Percentiles rank a stretch among this genome's conserved stretches.
Evolutionary conservation across 2,329 filamentous ascomycete species (phyloP).

Genomic region (Tolypocladium ophioglossoides): DNA sequence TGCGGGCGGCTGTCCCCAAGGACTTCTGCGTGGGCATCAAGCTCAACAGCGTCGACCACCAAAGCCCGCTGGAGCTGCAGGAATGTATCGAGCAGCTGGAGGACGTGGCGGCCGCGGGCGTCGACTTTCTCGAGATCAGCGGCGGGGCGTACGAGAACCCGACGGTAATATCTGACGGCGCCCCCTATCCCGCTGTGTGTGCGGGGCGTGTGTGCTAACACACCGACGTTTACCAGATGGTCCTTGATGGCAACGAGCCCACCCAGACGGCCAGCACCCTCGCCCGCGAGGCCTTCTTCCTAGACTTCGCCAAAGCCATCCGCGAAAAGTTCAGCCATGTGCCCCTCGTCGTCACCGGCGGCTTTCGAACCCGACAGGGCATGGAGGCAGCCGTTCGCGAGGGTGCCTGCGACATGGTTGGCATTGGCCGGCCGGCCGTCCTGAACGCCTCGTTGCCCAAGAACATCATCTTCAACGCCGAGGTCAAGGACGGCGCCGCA

Average conservation of each 20-base stretch:
- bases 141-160: conserved; percentile 51
- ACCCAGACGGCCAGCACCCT: conserved; percentile 22
- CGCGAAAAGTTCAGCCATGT: conserved; percentile 31
- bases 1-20: conserved; percentile 24
- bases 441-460: conserved; percentile 26
- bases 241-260: neutral
- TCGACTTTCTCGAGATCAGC: conserved; percentile 60
- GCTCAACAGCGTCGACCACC: conserved; percentile 47
- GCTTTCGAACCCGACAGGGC: conserved; percentile 40
- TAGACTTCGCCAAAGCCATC: conserved; percentile 50
- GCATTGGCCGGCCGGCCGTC: conserved; percentile 26
- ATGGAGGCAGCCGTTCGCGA: conserved; percentile 28
- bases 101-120: conserved; percentile 32
- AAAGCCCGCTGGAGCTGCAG: conserved; percentile 30
- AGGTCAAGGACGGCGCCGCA: conserved; percentile 22
- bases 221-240: neutral
- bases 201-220: neutral
- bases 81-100: conserved; percentile 49
- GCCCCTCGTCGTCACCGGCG: conserved; percentile 49
- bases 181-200: neutral
- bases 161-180: conserved; percentile 18
- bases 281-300: conserved; percentile 56
- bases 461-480: conserved; percentile 22
- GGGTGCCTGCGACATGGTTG: conserved; percentile 30
- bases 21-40: conserved; percentile 42